phyloP scores from a whole-genome alignment of 129 eudicot genomes.

The Artemisia argyi region DNA sequence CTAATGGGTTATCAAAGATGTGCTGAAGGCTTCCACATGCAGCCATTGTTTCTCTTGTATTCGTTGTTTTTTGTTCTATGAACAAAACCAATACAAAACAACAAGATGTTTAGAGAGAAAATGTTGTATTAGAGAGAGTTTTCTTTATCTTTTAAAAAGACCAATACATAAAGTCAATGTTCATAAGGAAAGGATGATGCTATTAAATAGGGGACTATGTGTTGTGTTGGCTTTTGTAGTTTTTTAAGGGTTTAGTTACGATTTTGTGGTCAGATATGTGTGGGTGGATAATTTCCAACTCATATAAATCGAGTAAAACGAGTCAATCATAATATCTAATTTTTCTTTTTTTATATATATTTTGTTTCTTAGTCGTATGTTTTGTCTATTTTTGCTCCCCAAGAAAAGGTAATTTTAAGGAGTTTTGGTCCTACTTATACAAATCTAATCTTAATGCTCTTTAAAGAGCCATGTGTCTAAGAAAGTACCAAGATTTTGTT shows the following conservation, averaged over 20 bases:
- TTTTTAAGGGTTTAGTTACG: slow-evolving; percentile 21
- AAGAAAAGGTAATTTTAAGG: background rate
- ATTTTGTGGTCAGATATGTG: slow-evolving; percentile 46
- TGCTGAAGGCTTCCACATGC: slow-evolving; percentile 80
- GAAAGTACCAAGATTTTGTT: too few species aligned
- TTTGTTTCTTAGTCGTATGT: background rate
- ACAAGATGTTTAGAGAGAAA: slow-evolving; percentile 34
- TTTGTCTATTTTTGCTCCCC: too few species aligned
- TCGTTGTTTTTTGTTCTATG: slow-evolving; percentile 9
- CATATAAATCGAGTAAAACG: background rate
- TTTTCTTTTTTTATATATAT: background rate
- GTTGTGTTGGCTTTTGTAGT: slow-evolving; percentile 34
- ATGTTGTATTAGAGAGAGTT: background rate
- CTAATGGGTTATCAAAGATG: slow-evolving; percentile 62
- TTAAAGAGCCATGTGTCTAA: too few species aligned
- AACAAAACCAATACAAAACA: slow-evolving; percentile 26
- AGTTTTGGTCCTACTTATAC: background rate
- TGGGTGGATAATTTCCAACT: slow-evolving; percentile 35
- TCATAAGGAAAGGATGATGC: slow-evolving; percentile 36
- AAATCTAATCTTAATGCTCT: too few species aligned
- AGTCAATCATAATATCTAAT: background rate
- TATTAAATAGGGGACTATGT: slow-evolving; percentile 46
- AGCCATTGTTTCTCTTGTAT: slow-evolving; percentile 49
- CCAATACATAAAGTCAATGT: slow-evolving; percentile 50
- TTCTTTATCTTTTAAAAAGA: slow-evolving; percentile 5